Conservation (phyloP, 2,329 filamentous ascomycete species). For the Penicillium sp. region DNA sequence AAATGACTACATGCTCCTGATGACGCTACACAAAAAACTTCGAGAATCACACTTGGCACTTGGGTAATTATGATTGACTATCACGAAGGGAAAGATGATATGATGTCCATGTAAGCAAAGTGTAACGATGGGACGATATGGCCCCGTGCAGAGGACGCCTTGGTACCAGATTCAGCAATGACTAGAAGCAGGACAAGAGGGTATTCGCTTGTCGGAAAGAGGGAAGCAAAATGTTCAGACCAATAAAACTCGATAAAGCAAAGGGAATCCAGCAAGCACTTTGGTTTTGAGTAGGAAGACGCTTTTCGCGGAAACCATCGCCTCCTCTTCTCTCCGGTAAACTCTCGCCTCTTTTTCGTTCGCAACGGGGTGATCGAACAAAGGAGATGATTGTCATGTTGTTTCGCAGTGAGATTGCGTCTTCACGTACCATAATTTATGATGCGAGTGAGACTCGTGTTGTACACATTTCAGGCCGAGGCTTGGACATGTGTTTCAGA, state of each 20-base stretch:
- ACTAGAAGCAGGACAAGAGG: slow-evolving; percentile 13
- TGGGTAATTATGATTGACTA: neutral
- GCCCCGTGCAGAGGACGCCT: too few species aligned
- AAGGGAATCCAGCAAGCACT: neutral
- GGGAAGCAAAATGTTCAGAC: neutral
- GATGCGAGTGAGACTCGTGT: neutral
- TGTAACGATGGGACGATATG: neutral
- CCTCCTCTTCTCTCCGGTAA: neutral
- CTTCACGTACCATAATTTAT: too few species aligned
- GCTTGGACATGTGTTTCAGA: neutral
- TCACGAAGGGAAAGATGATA: neutral
- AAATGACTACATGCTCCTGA: too few species aligned
- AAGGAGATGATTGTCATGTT: too few species aligned
- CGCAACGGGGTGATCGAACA: neutral
- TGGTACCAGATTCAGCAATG: neutral
- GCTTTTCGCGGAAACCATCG: slow-evolving; percentile 10
- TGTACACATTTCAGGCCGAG: neutral
- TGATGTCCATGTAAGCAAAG: neutral
- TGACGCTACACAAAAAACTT: neutral
- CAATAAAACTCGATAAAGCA: neutral
- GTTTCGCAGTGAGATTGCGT: too few species aligned
- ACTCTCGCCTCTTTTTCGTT: neutral
- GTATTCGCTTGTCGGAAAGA: slow-evolving; percentile 22
- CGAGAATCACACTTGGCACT: too few species aligned
- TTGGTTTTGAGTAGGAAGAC: too few species aligned